Evolutionary conservation across 306 rosid genomes (phyloP), one percentile per base, ranked within the genome.

Genomic region (Pterocarpus santalinus): DNA sequence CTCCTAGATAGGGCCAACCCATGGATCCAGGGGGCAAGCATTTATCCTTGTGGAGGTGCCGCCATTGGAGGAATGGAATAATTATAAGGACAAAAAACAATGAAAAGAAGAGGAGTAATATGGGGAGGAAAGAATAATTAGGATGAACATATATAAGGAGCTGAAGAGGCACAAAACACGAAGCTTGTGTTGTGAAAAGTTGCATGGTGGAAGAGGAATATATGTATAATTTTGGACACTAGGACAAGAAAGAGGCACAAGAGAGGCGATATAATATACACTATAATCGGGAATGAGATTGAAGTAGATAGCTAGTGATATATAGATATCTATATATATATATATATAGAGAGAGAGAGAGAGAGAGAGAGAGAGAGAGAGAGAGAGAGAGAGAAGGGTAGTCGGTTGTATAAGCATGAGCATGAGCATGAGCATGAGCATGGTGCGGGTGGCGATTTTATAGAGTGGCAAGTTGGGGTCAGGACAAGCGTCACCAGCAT

Each of bases 1-100:
- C 97, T 65, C 97, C 98, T 0, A 92, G 71, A 76, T 84, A 90
- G 36, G 97, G 97, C 98, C 97, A 92, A 1, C 98, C 98, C 93
- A 94, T 80, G 11, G 97, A 94, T 60, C 98, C 98, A 3, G 97
- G 98, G 4, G 98, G 98, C 7, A 94, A 82, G 75, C 82, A 86
- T 36, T 81, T 85, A 87, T 73, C 53, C 0, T 36, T 76, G 34
- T 55, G 79, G 76, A 64, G 86, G 51, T 63, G 84, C 58, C 78
- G 81, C 92, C 92, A 84, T 81, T 84, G 92, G 69, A 89, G 73
- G 49, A 86, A 4, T 14, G 81, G 81, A 13, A 43, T 43, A 5
- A 43, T 43, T 5, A 49, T 49, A 10, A 77, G 72, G 13, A 89
- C 66, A 62, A 94, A 56, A 8, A 84, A 61, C 0, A 84, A 71